Evolutionary conservation across 2,329 filamentous ascomycete genomes (phyloP).

Genomic region (Colletotrichum australisinense): DNA sequence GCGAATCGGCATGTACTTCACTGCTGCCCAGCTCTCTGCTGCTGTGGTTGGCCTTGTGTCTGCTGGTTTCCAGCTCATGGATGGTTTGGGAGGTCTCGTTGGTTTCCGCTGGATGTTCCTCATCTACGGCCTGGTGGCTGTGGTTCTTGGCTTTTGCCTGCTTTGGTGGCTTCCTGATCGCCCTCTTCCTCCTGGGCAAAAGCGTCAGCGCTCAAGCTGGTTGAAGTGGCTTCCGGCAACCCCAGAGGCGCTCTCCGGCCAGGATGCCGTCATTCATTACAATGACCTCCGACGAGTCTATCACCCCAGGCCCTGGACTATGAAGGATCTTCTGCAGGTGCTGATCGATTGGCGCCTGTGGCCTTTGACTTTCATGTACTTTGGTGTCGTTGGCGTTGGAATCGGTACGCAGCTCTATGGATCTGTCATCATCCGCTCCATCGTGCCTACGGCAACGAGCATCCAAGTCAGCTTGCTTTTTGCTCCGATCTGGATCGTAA

Average conservation of each 20-base stretch:
- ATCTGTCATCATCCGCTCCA: slow-evolving; percentile 85
- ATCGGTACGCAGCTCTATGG: slow-evolving; percentile 92
- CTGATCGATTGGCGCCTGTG: slow-evolving; percentile 89
- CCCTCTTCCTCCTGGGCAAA: slow-evolving; percentile 78
- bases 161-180: slow-evolving; percentile 94
- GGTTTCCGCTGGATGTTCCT: slow-evolving; percentile 96
- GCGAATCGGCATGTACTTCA: slow-evolving; percentile 90
- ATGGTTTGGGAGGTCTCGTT: slow-evolving; percentile 78
- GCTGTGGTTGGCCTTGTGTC: slow-evolving; percentile 91
- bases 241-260: slow-evolving; percentile 77
- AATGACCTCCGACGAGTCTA: slow-evolving; percentile 85
- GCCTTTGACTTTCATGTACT: slow-evolving; percentile 91
- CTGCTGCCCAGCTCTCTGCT: slow-evolving; percentile 87
- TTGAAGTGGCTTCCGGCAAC: slow-evolving; percentile 75
- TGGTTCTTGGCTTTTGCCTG: slow-evolving; percentile 77
- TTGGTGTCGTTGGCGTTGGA: slow-evolving; percentile 91
- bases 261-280: slow-evolving; percentile 86
- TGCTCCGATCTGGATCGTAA: slow-evolving; percentile 91
- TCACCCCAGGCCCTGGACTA: slow-evolving; percentile 77
- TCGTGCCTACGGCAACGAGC: slow-evolving; percentile 78
- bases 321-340: slow-evolving; percentile 76
- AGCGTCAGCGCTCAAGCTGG: slow-evolving; percentile 60
- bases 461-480: slow-evolving; percentile 85
- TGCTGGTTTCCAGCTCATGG: slow-evolving; percentile 92
- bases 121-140: slow-evolving; percentile 81